Evolutionary conservation across 1,284 basidiomycete species (phyloP).

Genomic region (Entoloma clypeatum): DNA sequence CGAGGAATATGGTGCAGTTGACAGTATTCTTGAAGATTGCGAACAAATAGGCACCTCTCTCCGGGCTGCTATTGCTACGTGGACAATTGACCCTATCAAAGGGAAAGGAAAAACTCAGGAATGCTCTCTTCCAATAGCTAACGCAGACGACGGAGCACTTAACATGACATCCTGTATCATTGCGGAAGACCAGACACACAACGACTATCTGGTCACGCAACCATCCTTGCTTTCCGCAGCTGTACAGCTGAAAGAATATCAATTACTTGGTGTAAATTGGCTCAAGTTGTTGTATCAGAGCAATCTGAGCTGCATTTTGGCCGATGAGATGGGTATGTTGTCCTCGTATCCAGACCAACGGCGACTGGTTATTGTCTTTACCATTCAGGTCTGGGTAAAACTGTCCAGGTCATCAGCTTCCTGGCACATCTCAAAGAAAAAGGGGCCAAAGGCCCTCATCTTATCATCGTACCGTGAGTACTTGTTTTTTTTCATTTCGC

Average conservation of each 20-base stretch:
- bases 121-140: constrained; percentile 28
- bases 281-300: constrained; percentile 83
- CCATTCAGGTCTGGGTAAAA: constrained; percentile 95
- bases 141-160: constrained; percentile 59
- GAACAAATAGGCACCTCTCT: constrained; percentile 78
- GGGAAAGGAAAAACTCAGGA: constrained; percentile 43
- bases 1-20: constrained; percentile 87
- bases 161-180: constrained; percentile 47
- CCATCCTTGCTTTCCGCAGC: constrained; percentile 68
- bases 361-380: too few species aligned
- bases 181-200: constrained; percentile 43
- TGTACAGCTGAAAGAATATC: constrained; percentile 92
- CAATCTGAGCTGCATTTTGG: constrained; percentile 89
- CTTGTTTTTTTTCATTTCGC: constrained; percentile 26
- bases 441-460: constrained; percentile 80
- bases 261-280: constrained; percentile 98
- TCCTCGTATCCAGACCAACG: too few species aligned
- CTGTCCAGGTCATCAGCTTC: constrained; percentile 97
- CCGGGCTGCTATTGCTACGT: constrained; percentile 70
- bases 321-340: constrained; percentile 96
- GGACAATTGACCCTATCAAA: constrained; percentile 48
- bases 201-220: constrained; percentile 72
- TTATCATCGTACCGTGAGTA: constrained; percentile 91
- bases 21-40: constrained; percentile 85
- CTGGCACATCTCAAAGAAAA: constrained; percentile 84